Percentiles rank a stretch among this genome's conserved stretches.
phyloP scores from a whole-genome alignment of 2,329 filamentous ascomycete genomes.

The Ophiostoma perfectum region DNA sequence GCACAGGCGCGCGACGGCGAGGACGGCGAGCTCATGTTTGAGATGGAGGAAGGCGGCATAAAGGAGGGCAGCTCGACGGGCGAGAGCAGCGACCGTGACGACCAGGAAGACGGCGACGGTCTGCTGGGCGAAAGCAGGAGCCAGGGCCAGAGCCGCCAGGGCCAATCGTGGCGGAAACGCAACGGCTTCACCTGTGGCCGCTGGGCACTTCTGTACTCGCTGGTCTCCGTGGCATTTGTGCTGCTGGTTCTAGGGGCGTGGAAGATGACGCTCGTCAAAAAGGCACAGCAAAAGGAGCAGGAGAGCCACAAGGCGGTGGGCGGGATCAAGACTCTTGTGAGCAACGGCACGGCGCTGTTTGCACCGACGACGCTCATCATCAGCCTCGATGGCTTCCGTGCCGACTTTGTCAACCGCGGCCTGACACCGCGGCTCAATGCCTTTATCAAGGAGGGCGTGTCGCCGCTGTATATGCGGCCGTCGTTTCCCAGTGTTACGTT shows the following conservation, averaged over 20 bases:
- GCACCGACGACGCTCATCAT: constrained; percentile 88
- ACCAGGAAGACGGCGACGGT: constrained; percentile 53
- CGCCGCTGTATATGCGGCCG: constrained; percentile 85
- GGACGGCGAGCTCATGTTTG: constrained; percentile 74
- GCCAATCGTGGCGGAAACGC: constrained; percentile 18
- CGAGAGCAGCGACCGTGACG: constrained; percentile 56
- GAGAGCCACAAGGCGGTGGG: constrained; percentile 17
- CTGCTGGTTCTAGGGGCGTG: constrained; percentile 53
- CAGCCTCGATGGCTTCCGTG: constrained; percentile 91
- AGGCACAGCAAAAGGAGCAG: constrained; percentile 24
- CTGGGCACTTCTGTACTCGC: constrained; percentile 48
- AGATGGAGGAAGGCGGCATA: constrained; percentile 78
- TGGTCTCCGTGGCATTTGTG: constrained; percentile 50
- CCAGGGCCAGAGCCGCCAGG: not conserved
- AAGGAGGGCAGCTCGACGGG: constrained; percentile 61
- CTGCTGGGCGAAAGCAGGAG: not conserved
- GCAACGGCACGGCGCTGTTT: constrained; percentile 86
- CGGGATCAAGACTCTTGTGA: constrained; percentile 36
- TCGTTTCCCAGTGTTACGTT: constrained; percentile 97
- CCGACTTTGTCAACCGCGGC: constrained; percentile 80
- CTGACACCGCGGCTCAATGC: constrained; percentile 76
- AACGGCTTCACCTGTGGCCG: constrained; percentile 42
- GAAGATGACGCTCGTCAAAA: constrained; percentile 50
- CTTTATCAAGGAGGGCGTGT: constrained; percentile 77
- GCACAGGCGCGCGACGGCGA: constrained; percentile 56